Conservation (phyloP, 1,284 basidiomycete genomes). For the Apiotrichum mycotoxinovorans region DNA sequence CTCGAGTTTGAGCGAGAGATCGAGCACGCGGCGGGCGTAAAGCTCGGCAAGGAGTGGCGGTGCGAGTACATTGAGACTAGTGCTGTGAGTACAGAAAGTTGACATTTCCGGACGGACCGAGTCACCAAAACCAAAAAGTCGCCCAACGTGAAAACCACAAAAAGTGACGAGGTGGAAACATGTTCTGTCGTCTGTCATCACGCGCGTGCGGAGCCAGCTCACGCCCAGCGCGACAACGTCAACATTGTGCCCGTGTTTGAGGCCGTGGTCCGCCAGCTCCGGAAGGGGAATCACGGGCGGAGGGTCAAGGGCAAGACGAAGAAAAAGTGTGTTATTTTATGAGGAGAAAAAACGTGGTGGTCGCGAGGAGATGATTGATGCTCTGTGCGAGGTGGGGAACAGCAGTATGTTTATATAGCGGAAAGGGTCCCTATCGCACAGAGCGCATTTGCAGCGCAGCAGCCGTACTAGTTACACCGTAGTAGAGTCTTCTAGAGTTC, state of each 20-base stretch:
- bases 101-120: too few species aligned
- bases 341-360: not conserved
- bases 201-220: too few species aligned
- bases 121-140: too few species aligned
- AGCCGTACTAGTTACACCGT: too few species aligned
- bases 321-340: slow-evolving; percentile 30
- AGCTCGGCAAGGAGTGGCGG: slow-evolving; percentile 22
- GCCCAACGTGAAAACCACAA: too few species aligned
- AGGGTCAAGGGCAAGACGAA: slow-evolving; percentile 2
- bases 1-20: slow-evolving; percentile 34
- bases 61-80: slow-evolving; percentile 38
- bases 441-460: too few species aligned
- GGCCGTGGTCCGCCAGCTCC: slow-evolving; percentile 30
- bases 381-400: not conserved
- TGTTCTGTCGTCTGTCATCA: too few species aligned
- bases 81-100: slow-evolving; percentile 26
- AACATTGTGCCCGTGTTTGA: slow-evolving; percentile 27
- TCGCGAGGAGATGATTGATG: not conserved
- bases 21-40: slow-evolving; percentile 17
- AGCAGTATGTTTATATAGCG: too few species aligned
- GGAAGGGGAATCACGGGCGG: slow-evolving; percentile 14
- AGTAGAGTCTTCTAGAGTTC: not conserved
- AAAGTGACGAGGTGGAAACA: too few species aligned
- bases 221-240: slow-evolving; percentile 21
- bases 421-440: too few species aligned